Percentiles rank a stretch among this genome's conserved stretches.
phyloP scores from a whole-genome alignment of 768 basidiomycete genomes.

The Lactarius hatsudake region DNA sequence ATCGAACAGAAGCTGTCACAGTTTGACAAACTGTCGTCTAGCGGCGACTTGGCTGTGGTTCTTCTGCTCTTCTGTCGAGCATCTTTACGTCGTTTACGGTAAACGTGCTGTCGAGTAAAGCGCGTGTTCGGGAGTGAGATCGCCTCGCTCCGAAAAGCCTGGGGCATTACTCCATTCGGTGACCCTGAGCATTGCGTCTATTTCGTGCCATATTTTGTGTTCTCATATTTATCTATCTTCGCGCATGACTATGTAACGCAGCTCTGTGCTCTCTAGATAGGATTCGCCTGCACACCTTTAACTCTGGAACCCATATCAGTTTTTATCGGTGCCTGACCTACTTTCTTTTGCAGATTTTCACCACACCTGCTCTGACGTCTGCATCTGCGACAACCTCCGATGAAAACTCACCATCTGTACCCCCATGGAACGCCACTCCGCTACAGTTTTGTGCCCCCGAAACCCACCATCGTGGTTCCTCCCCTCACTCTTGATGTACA shows the following conservation, averaged over 20 bases:
- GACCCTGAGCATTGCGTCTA: not conserved
- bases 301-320: not conserved
- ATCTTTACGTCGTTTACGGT: not conserved
- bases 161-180: not conserved
- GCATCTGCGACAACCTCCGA: constrained; percentile 44
- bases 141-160: not conserved
- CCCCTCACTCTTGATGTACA: not conserved
- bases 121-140: not conserved
- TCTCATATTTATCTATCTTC: not conserved
- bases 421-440: constrained; percentile 10
- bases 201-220: not conserved
- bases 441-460: constrained; percentile 9
- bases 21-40: not conserved
- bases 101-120: not conserved
- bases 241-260: not conserved
- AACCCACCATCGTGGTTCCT: not conserved
- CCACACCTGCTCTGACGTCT: constrained; percentile 40
- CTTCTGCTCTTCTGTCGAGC: not conserved
- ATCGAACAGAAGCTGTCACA: not conserved
- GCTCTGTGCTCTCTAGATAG: not conserved
- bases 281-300: not conserved
- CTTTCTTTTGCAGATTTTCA: constrained; percentile 23
- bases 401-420: constrained; percentile 39
- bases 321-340: constrained; percentile 7
- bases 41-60: constrained; percentile 2